Evolutionary conservation across 1,284 basidiomycete species (phyloP).

Genomic region (Trametes sp.): DNA sequence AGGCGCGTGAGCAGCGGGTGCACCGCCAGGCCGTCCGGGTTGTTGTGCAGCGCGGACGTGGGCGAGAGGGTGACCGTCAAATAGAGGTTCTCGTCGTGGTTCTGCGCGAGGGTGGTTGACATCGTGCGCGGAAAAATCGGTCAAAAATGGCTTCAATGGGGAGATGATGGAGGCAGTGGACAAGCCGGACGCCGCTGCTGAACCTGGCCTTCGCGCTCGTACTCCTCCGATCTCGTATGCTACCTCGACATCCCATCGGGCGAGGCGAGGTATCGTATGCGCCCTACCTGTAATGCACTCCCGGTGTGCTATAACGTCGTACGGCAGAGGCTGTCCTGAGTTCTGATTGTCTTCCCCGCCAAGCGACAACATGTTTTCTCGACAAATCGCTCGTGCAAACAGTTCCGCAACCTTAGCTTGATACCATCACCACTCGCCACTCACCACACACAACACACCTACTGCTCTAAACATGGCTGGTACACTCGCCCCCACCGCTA

Average conservation of each 20-base stretch:
- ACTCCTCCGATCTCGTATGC: not conserved
- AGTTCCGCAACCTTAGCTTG: slow-evolving; percentile 12
- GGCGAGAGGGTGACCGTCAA: slow-evolving; percentile 40
- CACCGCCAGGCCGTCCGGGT: slow-evolving; percentile 34
- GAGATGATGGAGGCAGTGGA: slow-evolving; percentile 8
- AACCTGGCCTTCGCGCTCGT: not conserved
- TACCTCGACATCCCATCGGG: not conserved
- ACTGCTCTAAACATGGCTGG: slow-evolving; percentile 12
- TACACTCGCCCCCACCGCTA: not conserved
- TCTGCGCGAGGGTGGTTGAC: slow-evolving; percentile 31
- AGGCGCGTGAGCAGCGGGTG: slow-evolving; percentile 38
- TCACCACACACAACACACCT: not conserved
- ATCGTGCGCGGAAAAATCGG: slow-evolving; percentile 18
- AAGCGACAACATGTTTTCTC: not conserved
- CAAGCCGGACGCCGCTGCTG: not conserved
- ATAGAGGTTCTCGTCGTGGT: slow-evolving; percentile 38
- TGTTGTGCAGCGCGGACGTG: slow-evolving; percentile 30
- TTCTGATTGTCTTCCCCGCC: not conserved
- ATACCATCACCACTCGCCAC: slow-evolving; percentile 23
- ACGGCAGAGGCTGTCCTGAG: not conserved
- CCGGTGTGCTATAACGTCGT: not conserved
- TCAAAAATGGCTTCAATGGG: not conserved
- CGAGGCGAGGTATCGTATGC: too few species aligned
- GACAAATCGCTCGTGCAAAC: not conserved
- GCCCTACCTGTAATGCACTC: not conserved